Base-by-base conservation (phyloP, 768 basidiomycete species). In the Suillus brevipes region DNA sequence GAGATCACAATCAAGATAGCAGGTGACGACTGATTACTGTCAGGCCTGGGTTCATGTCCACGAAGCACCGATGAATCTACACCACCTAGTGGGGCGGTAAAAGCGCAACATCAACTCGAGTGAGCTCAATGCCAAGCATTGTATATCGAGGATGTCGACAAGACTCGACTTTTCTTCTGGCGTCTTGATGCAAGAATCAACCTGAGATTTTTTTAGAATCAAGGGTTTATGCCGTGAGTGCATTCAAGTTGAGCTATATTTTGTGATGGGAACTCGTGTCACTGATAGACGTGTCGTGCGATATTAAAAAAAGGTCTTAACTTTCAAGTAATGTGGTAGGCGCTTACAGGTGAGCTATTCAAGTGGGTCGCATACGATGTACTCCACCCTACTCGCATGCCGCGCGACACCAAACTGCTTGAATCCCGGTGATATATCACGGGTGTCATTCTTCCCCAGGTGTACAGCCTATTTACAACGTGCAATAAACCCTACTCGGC, bases 221-320 rank as follows among this genome's bases (percentile, higher is more conserved):
- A 42, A 58, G 58, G 58, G 28, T 59, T 59, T 12, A 59, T 59
- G 58, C 58, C 58, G 58, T 59, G 58, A 59, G 20, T 31, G 28
- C 18, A 28, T 59, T 28, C 58, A 40, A 43, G 58, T n/a, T 59
- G 12, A 42, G 38, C 20, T 42, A 20, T 20, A 42, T 42, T 28
- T 28, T 20, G 18, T 13, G 16, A 42, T 42, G 40, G 10, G 12
- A 28, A 18, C 25, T 25, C 12, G 38, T 59, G 40, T 59, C 42
- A 13, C 23, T 20, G 25, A 20, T 1, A 13, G 25, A 28, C 20
- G 25, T 58, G 25, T 5, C 40, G 12, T 42, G 42, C 58, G 28
- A 42, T 42, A 18, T 13, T 16, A 59, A 40, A 59, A 50, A 58
- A 40, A 42, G 38, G 18, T 16, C 18, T 20, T 6, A 1, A 34